Base-by-base conservation (phyloP, 2,329 filamentous ascomycete species). In the Fusarium camptoceras region DNA sequence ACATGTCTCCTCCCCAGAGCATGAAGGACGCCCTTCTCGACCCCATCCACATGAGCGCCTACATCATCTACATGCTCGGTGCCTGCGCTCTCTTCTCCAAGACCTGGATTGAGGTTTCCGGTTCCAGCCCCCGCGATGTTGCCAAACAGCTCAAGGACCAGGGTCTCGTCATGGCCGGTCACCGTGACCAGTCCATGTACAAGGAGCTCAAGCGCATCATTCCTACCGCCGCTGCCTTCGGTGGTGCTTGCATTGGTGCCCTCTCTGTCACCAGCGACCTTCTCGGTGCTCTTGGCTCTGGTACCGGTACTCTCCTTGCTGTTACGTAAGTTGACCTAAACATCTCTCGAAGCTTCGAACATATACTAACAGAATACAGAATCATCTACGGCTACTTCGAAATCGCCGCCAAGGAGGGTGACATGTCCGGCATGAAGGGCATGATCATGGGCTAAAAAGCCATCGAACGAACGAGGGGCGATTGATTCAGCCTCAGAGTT, bases 351-450 rank as follows among this genome's bases (percentile, higher is more conserved):
- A 15, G 18, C 14, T 15, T 4, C 4, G 12, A 46, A 20, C 1
- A 14, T 24, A 12, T 49, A 66, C 83, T 80, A 77, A 81, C 73
- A 74, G 76, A 69, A n/a, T 18, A 18, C 75, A 97, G 94, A 68
- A 99, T 99, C 81, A 99, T 99, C 83, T 99, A 99, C 83, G 94
- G 94, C 72, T 99, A 99, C 86, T 99, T 99, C 78, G 96, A 99
- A 83, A 99, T 99, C 78, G 96, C 96, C 25, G 97, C 97, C 77
- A 98, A 98, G 85, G 96, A 99, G 84, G 96, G 96, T 76, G 96
- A 99, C 81, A 91, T 98, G 82, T 88, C 91, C 66, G 93, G 94
- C 73, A 89, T 91, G 88, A 90, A 91, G 82, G 89, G 89, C 60
- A 90, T 91, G 88, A 86, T 91, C 70, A 90, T 91, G 89, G 89